phyloP scores from a whole-genome alignment of 371 early-diverging fungal genomes.

The Mortierella sp. region DNA sequence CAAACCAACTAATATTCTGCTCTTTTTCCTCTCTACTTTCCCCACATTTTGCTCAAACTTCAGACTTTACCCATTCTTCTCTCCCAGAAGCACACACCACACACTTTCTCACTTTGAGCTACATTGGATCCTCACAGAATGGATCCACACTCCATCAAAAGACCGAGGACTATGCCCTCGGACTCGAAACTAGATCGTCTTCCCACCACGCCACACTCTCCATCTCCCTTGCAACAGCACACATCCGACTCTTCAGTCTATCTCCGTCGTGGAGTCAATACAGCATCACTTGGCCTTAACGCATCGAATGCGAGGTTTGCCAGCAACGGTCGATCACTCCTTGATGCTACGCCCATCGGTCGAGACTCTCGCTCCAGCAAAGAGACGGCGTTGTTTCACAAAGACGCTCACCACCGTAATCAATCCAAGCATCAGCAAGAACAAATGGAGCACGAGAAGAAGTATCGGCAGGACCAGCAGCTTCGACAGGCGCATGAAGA shows the following conservation, averaged over 20 bases:
- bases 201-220: neutral
- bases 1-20: no score
- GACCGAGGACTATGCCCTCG: slow-evolving; percentile 37
- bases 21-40: neutral
- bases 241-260: neutral
- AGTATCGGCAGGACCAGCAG: slow-evolving; percentile 22
- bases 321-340: slow-evolving; percentile 9
- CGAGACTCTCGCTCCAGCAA: slow-evolving; percentile 12
- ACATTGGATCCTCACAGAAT: no score
- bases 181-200: slow-evolving; percentile 4
- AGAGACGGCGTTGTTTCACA: slow-evolving; percentile 41
- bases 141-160: slow-evolving; percentile 43
- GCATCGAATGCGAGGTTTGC: slow-evolving; percentile 6
- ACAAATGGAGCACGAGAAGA: slow-evolving; percentile 21
- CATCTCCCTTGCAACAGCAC: no score
- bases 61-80: neutral
- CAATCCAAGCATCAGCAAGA: slow-evolving; percentile 13
- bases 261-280: slow-evolving; percentile 3
- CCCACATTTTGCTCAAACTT: neutral
- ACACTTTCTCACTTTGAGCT: neutral
- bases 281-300: slow-evolving; percentile 16
- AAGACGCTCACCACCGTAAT: slow-evolving; percentile 22
- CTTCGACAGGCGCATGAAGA: slow-evolving; percentile 37
- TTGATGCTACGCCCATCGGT: neutral
- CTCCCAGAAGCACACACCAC: neutral